Evolutionary conservation across 768 basidiomycete genomes (phyloP).

Genomic region (Lentinula sp.): DNA sequence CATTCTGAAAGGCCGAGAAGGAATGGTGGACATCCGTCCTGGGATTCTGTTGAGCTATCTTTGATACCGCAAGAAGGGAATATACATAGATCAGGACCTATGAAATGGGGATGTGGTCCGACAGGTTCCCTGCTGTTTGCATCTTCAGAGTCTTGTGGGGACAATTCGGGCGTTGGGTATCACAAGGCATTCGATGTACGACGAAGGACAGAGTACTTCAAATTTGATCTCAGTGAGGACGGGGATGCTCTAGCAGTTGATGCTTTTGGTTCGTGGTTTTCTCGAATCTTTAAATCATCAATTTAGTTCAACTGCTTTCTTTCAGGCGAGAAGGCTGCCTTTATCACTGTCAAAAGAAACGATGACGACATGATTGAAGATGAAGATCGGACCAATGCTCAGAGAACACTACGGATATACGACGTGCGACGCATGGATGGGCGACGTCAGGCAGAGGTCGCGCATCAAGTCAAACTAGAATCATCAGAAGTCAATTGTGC

Average conservation of each 20-base stretch:
- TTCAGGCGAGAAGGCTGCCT: slow-evolving; percentile 17
- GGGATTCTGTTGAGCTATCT: not conserved
- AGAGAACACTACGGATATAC: slow-evolving; percentile 41
- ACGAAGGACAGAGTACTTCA: slow-evolving; percentile 16
- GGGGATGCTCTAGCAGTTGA: slow-evolving; percentile 49
- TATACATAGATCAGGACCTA: slow-evolving; percentile 29
- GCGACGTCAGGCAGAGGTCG: slow-evolving; percentile 22
- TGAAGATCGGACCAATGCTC: not conserved
- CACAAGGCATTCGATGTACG: slow-evolving; percentile 47
- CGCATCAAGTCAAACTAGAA: slow-evolving; percentile 13
- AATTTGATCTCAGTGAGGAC: slow-evolving; percentile 40
- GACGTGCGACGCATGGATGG: slow-evolving; percentile 35
- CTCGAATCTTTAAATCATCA: not conserved
- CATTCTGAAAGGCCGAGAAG: not conserved
- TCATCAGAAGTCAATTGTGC: slow-evolving; percentile 42
- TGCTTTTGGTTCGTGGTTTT: slow-evolving; percentile 29
- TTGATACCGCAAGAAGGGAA: not conserved
- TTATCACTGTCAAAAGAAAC: slow-evolving; percentile 19
- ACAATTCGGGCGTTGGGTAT: slow-evolving; percentile 25
- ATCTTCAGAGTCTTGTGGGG: slow-evolving; percentile 42
- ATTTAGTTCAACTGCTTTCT: not conserved
- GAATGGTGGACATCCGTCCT: not conserved
- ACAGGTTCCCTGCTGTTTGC: slow-evolving; percentile 41
- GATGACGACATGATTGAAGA: slow-evolving; percentile 8
- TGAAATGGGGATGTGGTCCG: slow-evolving; percentile 43